phyloP scores from a whole-genome alignment of 2,329 filamentous ascomycete genomes.

The Myotisia sp. region DNA sequence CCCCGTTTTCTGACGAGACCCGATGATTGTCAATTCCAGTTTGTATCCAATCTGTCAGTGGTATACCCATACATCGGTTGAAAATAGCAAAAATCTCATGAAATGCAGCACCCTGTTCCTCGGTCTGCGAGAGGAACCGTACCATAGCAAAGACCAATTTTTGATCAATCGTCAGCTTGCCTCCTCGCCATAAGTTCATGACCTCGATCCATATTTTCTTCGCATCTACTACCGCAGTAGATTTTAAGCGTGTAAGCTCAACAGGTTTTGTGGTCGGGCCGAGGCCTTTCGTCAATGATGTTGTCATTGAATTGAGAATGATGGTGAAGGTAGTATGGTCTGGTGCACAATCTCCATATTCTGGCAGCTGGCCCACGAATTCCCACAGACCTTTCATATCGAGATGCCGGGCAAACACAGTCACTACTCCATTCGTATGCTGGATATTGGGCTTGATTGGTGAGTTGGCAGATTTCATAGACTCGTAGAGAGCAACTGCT shows the following conservation, averaged over 20 bases:
- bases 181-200: conserved; percentile 58
- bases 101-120: conserved; percentile 46
- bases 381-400: conserved; percentile 72
- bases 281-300: conserved; percentile 18
- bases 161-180: conserved; percentile 60
- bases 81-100: conserved; percentile 60
- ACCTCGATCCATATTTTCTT: conserved; percentile 71
- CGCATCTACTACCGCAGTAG: conserved; percentile 46
- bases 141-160: conserved; percentile 69
- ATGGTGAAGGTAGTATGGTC: conserved; percentile 65
- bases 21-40: not conserved
- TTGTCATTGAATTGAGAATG: conserved; percentile 62
- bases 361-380: conserved; percentile 57
- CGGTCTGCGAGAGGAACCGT: conserved; percentile 55
- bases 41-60: conserved; percentile 21
- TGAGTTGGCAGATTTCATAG: conserved; percentile 50
- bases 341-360: conserved; percentile 47
- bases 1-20: conserved; percentile 9
- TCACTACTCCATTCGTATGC: conserved; percentile 78
- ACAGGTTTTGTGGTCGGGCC: conserved; percentile 17
- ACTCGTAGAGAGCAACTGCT: conserved; percentile 62
- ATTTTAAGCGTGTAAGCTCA: conserved; percentile 17
- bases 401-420: conserved; percentile 58
- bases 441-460: conserved; percentile 58
- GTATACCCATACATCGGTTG: conserved; percentile 68